Conservation (phyloP, 1,284 basidiomycete species). For the Leucoagaricus sp. region DNA sequence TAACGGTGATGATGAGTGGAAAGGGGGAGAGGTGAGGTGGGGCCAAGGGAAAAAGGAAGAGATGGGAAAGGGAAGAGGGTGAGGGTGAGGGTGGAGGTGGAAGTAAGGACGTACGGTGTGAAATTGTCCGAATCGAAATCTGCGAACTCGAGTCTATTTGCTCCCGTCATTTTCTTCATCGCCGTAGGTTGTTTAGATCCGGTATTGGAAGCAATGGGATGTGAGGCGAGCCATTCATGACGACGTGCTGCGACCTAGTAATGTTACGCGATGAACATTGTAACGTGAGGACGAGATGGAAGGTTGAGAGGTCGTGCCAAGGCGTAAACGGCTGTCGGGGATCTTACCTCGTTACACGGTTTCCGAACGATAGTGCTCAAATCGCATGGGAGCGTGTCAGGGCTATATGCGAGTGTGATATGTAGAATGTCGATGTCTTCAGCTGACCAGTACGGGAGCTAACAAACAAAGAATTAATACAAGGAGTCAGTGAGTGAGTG, state of each 20-base stretch:
- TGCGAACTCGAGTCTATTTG: constrained; percentile 10
- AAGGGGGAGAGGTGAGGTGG: constrained; percentile 39
- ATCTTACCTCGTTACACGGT: constrained; percentile 53
- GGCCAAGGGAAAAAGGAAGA: too few relatives aligned
- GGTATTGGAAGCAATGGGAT: background rate
- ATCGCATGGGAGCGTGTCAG: constrained; percentile 45
- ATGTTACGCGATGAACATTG: background rate
- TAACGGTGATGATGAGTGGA: constrained; percentile 38
- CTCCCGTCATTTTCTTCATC: background rate
- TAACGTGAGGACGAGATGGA: background rate
- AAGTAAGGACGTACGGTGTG: constrained; percentile 34
- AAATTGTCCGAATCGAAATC: constrained; percentile 33
- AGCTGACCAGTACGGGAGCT: constrained; percentile 30
- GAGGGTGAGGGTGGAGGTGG: background rate
- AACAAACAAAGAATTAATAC: too few relatives aligned
- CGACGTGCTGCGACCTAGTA: constrained; percentile 26
- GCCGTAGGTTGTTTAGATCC: background rate
- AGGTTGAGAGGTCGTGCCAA: too few relatives aligned
- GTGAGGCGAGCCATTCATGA: constrained; percentile 1
- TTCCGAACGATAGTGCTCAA: constrained; percentile 45
- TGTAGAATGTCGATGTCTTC: constrained; percentile 33
- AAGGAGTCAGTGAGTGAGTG: background rate
- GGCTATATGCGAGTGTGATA: constrained; percentile 32
- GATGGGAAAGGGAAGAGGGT: constrained; percentile 17
- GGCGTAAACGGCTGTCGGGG: too few relatives aligned